Base-by-base conservation (phyloP, 371 early-diverging fungal species). In the Rhizopus delemar region DNA sequence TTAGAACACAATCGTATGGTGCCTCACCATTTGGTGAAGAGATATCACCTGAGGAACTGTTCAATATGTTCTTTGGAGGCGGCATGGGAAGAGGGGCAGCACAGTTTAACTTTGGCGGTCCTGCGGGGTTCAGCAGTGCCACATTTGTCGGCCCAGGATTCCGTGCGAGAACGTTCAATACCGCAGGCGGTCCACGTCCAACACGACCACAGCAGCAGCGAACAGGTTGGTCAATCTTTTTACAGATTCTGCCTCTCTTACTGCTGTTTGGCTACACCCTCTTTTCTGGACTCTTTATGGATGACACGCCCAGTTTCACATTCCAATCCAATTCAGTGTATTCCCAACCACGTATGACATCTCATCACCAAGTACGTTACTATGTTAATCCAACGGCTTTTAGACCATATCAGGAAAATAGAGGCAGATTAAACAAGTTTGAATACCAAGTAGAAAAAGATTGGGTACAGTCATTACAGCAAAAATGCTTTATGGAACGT, bases 1-100 rank as follows among this genome's bases (percentile, higher is more conserved):
- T 58, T 33, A 45, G 56, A 8, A 33, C 65, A 29, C 65, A 67
- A 38, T 53, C 34, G 9, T 64, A 45, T 56, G 70, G 68, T 46
- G 73, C 73, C 16, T 75, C 74, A 22, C 66, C 66, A 22, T 86
- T 79, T 60, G 86, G 85, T 28, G 87, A 87, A 12, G 97, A 95
- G 61, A 80, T 96, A n/a, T 88, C 87, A 15, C 95, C 96, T 2
- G 98, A 97, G 66, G 96, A 97, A 8, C 60, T 97, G 32, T 96
- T 97, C 80, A 94, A 94, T 71, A 95, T 95, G 93, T 97, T 98
- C 65, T 96, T 95, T 73, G 90, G 91, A 3, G 94, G 90, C 13
- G 84, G 72, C 4, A 49, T 56, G 46, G 48, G 48, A 48, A 8
- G 48, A 28, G 46, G 43, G 38, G 55, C 41, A 31, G 55, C 41